Conservation (phyloP, 2,329 filamentous ascomycete species). For the Scedosporium dehoogii region DNA sequence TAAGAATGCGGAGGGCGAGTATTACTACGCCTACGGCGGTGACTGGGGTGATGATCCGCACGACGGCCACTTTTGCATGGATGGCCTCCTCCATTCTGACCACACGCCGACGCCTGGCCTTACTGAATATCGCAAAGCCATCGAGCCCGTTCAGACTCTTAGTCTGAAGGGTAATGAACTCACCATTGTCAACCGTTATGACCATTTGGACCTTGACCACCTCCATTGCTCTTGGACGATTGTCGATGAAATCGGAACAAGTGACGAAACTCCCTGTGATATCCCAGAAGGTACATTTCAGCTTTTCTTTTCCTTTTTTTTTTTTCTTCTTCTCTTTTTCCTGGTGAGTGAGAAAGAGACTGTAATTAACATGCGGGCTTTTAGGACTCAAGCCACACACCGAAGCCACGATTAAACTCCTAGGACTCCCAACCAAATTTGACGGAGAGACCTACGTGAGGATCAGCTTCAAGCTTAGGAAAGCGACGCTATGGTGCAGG, state of each 20-base stretch:
- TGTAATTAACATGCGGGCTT: neutral
- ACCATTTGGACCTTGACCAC: constrained; percentile 42
- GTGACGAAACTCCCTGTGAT: constrained; percentile 17
- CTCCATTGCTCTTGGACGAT: constrained; percentile 33
- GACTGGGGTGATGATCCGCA: constrained; percentile 53
- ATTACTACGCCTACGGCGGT: constrained; percentile 48
- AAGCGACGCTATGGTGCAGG: constrained; percentile 39
- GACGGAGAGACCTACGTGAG: constrained; percentile 34
- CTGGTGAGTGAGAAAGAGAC: neutral
- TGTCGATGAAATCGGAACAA: constrained; percentile 24
- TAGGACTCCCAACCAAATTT: constrained; percentile 15
- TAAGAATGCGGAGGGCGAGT: constrained; percentile 28
- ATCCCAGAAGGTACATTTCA: constrained; percentile 29
- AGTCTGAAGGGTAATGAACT: constrained; percentile 30
- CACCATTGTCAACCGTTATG: constrained; percentile 42
- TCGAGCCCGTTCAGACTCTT: constrained; percentile 46
- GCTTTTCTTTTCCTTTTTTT: neutral
- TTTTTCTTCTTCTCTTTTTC: neutral
- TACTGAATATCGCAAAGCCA: constrained; percentile 45
- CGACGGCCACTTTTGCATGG: constrained; percentile 49
- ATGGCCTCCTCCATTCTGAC: constrained; percentile 39
- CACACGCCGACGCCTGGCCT: constrained; percentile 43
- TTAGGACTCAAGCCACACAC: constrained; percentile 34
- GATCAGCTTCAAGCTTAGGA: constrained; percentile 33
- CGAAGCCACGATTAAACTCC: constrained; percentile 22